A percentile compares a stretch with the other conserved stretches of the same genome.
phyloP scores from a whole-genome alignment of 1,284 basidiomycete genomes.

The Moesziomyces sp. region DNA sequence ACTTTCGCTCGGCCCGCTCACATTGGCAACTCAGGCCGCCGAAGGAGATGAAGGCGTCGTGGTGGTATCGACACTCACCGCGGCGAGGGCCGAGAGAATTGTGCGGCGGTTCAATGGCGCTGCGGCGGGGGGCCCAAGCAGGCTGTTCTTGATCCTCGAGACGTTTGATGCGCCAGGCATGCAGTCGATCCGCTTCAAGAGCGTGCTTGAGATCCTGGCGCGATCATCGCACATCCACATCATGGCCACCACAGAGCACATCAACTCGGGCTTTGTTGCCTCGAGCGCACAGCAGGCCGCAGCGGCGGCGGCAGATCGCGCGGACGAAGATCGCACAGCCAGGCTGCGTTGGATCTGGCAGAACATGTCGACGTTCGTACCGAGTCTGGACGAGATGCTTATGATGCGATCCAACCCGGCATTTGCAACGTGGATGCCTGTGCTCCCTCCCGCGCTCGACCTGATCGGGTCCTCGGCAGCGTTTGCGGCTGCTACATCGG shows the following conservation, averaged over 20 bases:
- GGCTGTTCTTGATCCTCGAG: conserved; percentile 40
- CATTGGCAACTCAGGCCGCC: conserved; percentile 4
- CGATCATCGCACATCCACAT: conserved; percentile 35
- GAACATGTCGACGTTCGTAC: conserved; percentile 40
- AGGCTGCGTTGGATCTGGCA: conserved; percentile 48
- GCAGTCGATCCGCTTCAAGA: conserved; percentile 37
- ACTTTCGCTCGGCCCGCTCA: conserved; percentile 28
- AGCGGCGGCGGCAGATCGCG: neutral
- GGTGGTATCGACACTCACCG: conserved; percentile 32
- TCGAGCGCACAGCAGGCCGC: conserved; percentile 16
- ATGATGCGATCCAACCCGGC: conserved; percentile 47
- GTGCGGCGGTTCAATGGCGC: conserved; percentile 16
- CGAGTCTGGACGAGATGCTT: conserved; percentile 47
- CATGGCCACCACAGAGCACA: conserved; percentile 44
- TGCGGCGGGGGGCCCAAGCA: conserved; percentile 13
- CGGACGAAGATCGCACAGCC: neutral
- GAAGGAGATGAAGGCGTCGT: conserved; percentile 5
- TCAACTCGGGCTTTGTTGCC: conserved; percentile 42
- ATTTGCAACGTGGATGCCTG: conserved; percentile 39
- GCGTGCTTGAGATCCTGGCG: conserved; percentile 34
- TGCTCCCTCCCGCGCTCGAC: conserved; percentile 28
- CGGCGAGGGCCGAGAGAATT: conserved; percentile 38
- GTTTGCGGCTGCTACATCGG: neutral
- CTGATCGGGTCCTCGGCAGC: conserved; percentile 29
- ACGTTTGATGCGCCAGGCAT: conserved; percentile 45